Evolutionary conservation across 148 eudicot species (phyloP).

Genomic region (Linanthus parryae): DNA sequence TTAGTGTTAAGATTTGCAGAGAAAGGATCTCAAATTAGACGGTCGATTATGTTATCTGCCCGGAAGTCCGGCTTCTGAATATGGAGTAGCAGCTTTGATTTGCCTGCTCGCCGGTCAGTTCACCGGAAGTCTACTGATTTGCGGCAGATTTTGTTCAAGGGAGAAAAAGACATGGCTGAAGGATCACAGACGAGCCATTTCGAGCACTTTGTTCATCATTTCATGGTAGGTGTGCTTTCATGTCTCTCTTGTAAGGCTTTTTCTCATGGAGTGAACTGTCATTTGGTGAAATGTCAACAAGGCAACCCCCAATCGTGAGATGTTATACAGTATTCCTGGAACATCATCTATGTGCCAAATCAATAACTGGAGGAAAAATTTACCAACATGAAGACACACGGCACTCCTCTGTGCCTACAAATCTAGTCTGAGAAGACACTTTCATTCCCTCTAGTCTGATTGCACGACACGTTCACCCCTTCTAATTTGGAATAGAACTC

Average conservation of each 20-base stretch:
- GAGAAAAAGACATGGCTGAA: conserved; percentile 13
- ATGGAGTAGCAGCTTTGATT: conserved; percentile 46
- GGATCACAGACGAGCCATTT: conserved; percentile 12
- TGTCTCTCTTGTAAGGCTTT: not conserved
- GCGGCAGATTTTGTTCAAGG: conserved; percentile 13
- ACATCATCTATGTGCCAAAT: too few relatives aligned
- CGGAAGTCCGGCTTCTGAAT: conserved; percentile 42
- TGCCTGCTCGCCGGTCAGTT: conserved; percentile 40
- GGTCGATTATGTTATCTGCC: conserved; percentile 61
- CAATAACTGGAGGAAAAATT: too few relatives aligned
- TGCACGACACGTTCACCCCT: too few relatives aligned
- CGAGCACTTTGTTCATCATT: conserved; percentile 18
- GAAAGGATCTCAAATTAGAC: conserved; percentile 45
- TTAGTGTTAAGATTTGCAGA: conserved; percentile 22
- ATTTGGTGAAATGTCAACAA: too few relatives aligned
- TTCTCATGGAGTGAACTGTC: too few relatives aligned
- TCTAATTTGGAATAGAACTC: too few relatives aligned
- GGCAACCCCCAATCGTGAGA: too few relatives aligned
- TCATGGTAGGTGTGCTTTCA: conserved; percentile 48
- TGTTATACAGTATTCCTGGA: too few relatives aligned
- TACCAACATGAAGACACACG: too few relatives aligned
- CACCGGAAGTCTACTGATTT: conserved; percentile 37
- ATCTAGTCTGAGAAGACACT: too few relatives aligned
- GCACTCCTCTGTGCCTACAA: too few relatives aligned
- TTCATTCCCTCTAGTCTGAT: too few relatives aligned